A percentile compares a stretch with the other conserved stretches of the same genome.
phyloP scores from a whole-genome alignment of 2,329 filamentous ascomycete species.

The Lanzia echinophila region DNA sequence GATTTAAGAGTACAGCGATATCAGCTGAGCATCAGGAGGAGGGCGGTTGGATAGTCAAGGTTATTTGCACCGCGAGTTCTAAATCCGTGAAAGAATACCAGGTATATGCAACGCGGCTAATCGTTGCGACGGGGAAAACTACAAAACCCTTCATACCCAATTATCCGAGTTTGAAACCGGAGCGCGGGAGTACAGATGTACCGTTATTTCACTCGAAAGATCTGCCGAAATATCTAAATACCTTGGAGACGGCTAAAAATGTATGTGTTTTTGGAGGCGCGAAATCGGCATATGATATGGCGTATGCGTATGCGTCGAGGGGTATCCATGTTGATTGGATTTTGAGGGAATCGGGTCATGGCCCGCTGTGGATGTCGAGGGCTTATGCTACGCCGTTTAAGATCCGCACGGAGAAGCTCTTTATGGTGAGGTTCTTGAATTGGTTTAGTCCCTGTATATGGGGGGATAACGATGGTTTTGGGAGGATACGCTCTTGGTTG shows the following conservation, averaged over 20 bases:
- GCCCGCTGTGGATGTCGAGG: constrained; percentile 52
- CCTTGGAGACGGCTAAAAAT: constrained; percentile 36
- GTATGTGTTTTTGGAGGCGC: constrained; percentile 54
- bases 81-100: constrained; percentile 2
- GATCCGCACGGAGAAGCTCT: constrained; percentile 60
- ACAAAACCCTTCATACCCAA: constrained; percentile 43
- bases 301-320: constrained; percentile 51
- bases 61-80: not conserved
- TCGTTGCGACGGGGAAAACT: constrained; percentile 50
- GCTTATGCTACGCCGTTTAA: constrained; percentile 61
- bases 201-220: constrained; percentile 46
- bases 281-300: constrained; percentile 60
- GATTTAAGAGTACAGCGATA: constrained; percentile 44
- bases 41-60: constrained; percentile 36
- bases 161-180: constrained; percentile 32
- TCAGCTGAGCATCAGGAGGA: constrained; percentile 36
- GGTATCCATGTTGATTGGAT: constrained; percentile 54
- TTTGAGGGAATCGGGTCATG: constrained; percentile 49
- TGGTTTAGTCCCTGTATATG: constrained; percentile 73
- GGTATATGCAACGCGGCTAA: constrained; percentile 40
- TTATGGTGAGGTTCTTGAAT: constrained; percentile 59
- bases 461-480: constrained; percentile 56
- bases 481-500: constrained; percentile 45
- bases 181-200: constrained; percentile 39
- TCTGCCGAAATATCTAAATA: constrained; percentile 36